Evolutionary conservation across 2,329 filamentous ascomycete species (phyloP).

Genomic region (Pestalotiopsis sp.): DNA sequence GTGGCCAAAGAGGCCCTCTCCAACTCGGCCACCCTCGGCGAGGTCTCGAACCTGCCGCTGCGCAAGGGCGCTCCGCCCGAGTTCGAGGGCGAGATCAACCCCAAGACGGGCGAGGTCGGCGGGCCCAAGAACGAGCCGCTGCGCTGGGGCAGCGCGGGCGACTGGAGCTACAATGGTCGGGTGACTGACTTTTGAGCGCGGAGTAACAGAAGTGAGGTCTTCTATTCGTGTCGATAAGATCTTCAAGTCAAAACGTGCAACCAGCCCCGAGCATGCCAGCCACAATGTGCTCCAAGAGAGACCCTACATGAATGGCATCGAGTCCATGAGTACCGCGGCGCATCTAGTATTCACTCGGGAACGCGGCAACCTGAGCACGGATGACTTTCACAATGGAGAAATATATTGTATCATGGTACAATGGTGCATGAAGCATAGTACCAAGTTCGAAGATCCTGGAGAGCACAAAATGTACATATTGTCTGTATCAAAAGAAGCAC

Average conservation of each 20-base stretch:
- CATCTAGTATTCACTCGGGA: too few relatives aligned
- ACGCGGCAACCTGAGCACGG: too few relatives aligned
- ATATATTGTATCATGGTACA: too few relatives aligned
- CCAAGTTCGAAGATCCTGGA: too few relatives aligned
- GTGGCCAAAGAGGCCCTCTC: slow-evolving; percentile 1
- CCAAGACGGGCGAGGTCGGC: slow-evolving; percentile 91
- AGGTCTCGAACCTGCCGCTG: slow-evolving; percentile 38
- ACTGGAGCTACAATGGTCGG: slow-evolving; percentile 93
- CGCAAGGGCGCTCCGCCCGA: slow-evolving; percentile 76
- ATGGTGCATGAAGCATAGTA: too few relatives aligned
- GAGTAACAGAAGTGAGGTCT: neutral
- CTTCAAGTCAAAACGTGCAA: neutral
- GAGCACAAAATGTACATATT: too few relatives aligned
- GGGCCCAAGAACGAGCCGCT: slow-evolving; percentile 97
- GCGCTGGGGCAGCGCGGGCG: slow-evolving; percentile 75
- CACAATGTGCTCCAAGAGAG: too few relatives aligned
- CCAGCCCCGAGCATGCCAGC: too few relatives aligned
- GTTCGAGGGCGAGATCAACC: slow-evolving; percentile 91
- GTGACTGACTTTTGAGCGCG: slow-evolving; percentile 79
- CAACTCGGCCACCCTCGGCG: slow-evolving; percentile 3
- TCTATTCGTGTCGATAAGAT: neutral
- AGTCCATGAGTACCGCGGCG: too few relatives aligned
- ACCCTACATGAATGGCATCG: too few relatives aligned
- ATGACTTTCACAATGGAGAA: too few relatives aligned
- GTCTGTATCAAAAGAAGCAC: too few relatives aligned